Percentiles rank a stretch among this genome's conserved stretches.
Evolutionary conservation across 192 early-diverging fungal genomes (phyloP).

Genomic region (Backusella westeae): DNA sequence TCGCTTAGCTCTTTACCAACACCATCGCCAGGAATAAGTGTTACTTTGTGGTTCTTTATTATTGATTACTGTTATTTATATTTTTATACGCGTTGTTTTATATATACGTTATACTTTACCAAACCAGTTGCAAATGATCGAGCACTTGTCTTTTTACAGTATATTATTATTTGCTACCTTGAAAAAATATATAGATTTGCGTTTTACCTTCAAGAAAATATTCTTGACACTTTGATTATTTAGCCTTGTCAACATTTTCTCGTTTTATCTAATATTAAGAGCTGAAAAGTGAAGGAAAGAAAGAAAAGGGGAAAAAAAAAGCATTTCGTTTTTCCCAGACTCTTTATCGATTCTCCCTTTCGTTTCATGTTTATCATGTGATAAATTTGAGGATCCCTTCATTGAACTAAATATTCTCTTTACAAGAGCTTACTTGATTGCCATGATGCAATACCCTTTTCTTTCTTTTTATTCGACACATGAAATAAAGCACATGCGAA

Average conservation of each 20-base stretch:
- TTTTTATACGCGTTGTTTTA: background rate
- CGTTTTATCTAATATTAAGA: too few relatives aligned
- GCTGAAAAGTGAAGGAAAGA: too few relatives aligned
- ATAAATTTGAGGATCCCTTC: background rate
- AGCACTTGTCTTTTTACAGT: background rate
- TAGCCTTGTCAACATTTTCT: too few relatives aligned
- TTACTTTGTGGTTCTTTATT: constrained; percentile 47
- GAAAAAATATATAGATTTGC: too few relatives aligned
- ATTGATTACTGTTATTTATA: background rate
- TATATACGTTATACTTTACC: background rate
- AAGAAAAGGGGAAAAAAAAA: too few relatives aligned
- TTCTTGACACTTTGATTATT: too few relatives aligned
- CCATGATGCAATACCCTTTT: too few relatives aligned
- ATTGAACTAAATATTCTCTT: too few relatives aligned
- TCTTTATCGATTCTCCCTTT: background rate
- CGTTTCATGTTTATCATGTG: background rate
- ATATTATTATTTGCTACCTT: background rate
- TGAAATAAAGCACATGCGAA: too few relatives aligned
- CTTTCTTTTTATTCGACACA: too few relatives aligned
- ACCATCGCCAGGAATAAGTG: constrained; percentile 98
- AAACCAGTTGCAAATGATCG: background rate
- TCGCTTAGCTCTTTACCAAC: constrained; percentile 90
- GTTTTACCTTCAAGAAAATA: too few relatives aligned
- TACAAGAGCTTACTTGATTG: too few relatives aligned
- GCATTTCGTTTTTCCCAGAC: background rate